phyloP scores from a whole-genome alignment of 495 filamentous ascomycete species.

The Penicillium desertorum region DNA sequence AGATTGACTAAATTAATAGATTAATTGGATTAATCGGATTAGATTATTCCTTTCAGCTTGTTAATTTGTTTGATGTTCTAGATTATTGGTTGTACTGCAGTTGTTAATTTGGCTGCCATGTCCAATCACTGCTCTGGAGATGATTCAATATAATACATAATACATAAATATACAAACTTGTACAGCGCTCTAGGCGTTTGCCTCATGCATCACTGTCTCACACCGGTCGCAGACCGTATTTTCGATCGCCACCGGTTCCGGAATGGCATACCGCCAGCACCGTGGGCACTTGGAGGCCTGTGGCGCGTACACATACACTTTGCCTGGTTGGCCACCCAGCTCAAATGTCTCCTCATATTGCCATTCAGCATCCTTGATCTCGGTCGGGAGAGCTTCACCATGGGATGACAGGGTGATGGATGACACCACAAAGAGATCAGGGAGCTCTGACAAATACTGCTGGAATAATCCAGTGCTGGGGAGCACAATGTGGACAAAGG shows the following conservation, averaged over 20 bases:
- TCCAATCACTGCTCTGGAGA: not conserved
- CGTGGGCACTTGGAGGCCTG: slow-evolving; percentile 71
- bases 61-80: not conserved
- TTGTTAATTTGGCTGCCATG: not conserved
- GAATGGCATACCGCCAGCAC: slow-evolving; percentile 79
- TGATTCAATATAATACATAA: not conserved
- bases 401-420: slow-evolving; percentile 52
- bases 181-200: not conserved
- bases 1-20: not conserved
- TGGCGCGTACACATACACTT: slow-evolving; percentile 66
- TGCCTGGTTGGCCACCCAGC: slow-evolving; percentile 44
- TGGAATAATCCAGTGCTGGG: slow-evolving; percentile 42
- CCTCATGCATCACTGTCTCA: slow-evolving; percentile 58
- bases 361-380: slow-evolving; percentile 48
- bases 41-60: not conserved
- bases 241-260: slow-evolving; percentile 45
- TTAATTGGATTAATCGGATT: too few species aligned
- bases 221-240: slow-evolving; percentile 72
- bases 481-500: slow-evolving; percentile 55
- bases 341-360: slow-evolving; percentile 56
- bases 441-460: slow-evolving; percentile 62
- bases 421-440: slow-evolving; percentile 75
- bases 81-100: slow-evolving; percentile 4
- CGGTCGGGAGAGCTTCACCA: slow-evolving; percentile 26
- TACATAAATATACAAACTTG: not conserved